A percentile compares a stretch with the other conserved stretches of the same genome.
Conservation (phyloP, 1,284 basidiomycete species). For the Jaminaea rosea region DNA sequence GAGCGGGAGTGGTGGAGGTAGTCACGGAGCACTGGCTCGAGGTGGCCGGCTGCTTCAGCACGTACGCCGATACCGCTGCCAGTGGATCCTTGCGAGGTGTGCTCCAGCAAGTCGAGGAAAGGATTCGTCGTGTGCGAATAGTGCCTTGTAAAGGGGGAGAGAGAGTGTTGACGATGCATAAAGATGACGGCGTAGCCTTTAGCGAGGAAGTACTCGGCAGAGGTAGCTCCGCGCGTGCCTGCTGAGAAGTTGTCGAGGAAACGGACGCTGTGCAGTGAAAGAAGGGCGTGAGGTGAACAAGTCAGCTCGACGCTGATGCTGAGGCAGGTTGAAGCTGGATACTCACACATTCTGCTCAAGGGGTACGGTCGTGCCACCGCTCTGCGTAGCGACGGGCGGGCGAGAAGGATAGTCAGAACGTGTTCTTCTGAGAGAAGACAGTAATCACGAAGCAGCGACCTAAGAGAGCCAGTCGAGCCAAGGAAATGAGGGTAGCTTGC, state of each 20-base stretch:
- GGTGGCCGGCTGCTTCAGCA: slow-evolving; percentile 56
- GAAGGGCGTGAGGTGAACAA: background rate
- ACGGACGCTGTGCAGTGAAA: slow-evolving; percentile 62
- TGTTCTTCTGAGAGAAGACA: too few relatives aligned
- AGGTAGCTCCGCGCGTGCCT: slow-evolving; percentile 90
- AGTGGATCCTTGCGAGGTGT: slow-evolving; percentile 1
- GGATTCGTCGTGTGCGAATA: slow-evolving; percentile 97
- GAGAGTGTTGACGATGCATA: slow-evolving; percentile 91
- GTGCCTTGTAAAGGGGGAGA: slow-evolving; percentile 90
- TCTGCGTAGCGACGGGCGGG: slow-evolving; percentile 52
- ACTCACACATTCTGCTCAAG: slow-evolving; percentile 36
- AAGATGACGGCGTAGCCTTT: slow-evolving; percentile 95
- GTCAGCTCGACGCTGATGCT: background rate
- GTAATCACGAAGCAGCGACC: too few relatives aligned
- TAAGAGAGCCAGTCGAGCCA: too few relatives aligned
- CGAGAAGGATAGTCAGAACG: too few relatives aligned
- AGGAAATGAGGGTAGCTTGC: too few relatives aligned
- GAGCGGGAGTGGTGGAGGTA: slow-evolving; percentile 53
- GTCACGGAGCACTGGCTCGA: slow-evolving; percentile 65
- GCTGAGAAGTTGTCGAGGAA: slow-evolving; percentile 99
- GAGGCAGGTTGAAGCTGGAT: background rate
- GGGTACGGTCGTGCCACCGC: slow-evolving; percentile 44
- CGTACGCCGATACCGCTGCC: slow-evolving; percentile 59
- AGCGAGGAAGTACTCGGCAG: slow-evolving; percentile 88
- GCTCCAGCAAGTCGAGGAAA: slow-evolving; percentile 76